Conservation (phyloP, 192 early-diverging fungal species). For the Ambispora gerdemannii region DNA sequence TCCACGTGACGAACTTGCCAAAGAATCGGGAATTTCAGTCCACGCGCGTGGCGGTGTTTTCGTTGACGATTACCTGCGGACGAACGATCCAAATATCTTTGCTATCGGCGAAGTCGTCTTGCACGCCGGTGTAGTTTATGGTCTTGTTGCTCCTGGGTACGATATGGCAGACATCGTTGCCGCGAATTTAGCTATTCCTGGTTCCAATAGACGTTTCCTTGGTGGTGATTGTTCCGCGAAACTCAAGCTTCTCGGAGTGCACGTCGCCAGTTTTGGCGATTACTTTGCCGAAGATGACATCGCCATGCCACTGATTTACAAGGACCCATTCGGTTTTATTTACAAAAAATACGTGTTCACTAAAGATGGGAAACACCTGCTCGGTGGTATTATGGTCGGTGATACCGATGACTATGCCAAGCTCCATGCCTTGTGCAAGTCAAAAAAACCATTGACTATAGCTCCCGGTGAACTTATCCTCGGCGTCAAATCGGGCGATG, state of each 20-base stretch:
- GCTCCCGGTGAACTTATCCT: conserved; percentile 56
- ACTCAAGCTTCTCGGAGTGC: conserved; percentile 64
- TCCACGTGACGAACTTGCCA: conserved; percentile 57
- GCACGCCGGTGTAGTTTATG: conserved; percentile 49
- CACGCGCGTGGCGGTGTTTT: conserved; percentile 58
- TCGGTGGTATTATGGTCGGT: conserved; percentile 68
- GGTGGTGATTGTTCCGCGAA: conserved; percentile 65
- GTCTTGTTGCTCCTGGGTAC: conserved; percentile 63
- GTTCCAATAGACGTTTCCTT: conserved; percentile 13
- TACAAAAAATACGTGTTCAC: conserved; percentile 64
- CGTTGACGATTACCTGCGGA: conserved; percentile 50
- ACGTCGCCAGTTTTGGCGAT: conserved; percentile 68
- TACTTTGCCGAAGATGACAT: conserved; percentile 52
- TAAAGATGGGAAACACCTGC: conserved; percentile 60
- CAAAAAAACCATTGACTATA: conserved; percentile 41
- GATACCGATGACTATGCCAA: conserved; percentile 66
- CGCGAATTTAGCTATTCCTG: conserved; percentile 39
- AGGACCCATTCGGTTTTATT: conserved; percentile 53
- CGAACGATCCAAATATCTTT: conserved; percentile 44
- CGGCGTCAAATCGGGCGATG: conserved; percentile 38
- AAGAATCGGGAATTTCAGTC: conserved; percentile 42
- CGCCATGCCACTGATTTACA: conserved; percentile 42
- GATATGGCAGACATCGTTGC: conserved; percentile 73
- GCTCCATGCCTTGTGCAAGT: conserved; percentile 55
- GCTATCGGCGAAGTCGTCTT: conserved; percentile 64